Percentiles rank a stretch among this genome's conserved stretches.
Conservation (phyloP, 345 rosid species). For the Passiflora organensis region DNA sequence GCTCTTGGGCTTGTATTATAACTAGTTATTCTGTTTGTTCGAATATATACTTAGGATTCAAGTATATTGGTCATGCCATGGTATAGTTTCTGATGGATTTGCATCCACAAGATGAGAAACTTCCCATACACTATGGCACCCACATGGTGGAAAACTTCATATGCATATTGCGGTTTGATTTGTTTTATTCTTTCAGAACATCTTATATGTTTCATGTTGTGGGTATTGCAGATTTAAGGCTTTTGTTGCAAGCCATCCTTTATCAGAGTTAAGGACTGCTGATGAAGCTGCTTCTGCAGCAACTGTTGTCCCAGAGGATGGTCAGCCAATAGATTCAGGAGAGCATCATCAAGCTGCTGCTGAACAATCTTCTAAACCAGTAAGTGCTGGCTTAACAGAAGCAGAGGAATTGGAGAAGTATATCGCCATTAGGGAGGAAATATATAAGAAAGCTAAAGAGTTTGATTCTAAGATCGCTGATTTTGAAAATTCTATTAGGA, state of each 20-base stretch:
- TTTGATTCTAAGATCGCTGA: slow-evolving; percentile 83
- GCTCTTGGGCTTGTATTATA: too few species aligned
- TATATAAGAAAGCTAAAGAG: slow-evolving; percentile 91
- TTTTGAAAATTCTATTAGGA: slow-evolving; percentile 91
- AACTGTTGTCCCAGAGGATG: slow-evolving; percentile 36
- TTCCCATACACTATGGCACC: too few species aligned
- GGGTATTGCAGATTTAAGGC: slow-evolving; percentile 65
- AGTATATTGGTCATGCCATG: too few species aligned
- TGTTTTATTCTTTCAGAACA: background rate
- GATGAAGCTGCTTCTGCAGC: slow-evolving; percentile 52
- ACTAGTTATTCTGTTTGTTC: too few species aligned
- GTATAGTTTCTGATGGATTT: too few species aligned
- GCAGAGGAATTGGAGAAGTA: slow-evolving; percentile 94
- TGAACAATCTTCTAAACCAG: slow-evolving; percentile 56
- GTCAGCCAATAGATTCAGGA: slow-evolving; percentile 48
- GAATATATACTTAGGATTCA: too few species aligned
- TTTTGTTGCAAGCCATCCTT: slow-evolving; percentile 67
- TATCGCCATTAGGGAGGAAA: slow-evolving; percentile 75
- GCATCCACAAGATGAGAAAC: too few species aligned
- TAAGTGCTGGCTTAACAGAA: slow-evolving; percentile 65
- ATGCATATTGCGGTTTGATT: too few species aligned
- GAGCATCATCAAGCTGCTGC: slow-evolving; percentile 46
- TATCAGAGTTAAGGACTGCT: slow-evolving; percentile 69
- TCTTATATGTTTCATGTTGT: background rate
- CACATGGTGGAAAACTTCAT: background rate